phyloP scores from a whole-genome alignment of 805 yeast species.

The Wickerhamia fluorescens region DNA sequence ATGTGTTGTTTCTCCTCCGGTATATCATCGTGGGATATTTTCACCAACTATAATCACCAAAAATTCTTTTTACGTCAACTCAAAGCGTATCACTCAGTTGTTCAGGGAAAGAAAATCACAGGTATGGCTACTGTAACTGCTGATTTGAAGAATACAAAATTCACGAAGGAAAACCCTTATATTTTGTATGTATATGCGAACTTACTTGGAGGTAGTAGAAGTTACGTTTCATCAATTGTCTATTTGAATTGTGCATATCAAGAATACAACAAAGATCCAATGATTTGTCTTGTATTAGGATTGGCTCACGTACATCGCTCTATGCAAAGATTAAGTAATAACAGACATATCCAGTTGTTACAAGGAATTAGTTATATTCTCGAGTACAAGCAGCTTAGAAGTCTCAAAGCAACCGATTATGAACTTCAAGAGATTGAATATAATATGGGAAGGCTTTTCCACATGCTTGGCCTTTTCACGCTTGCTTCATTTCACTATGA shows the following conservation, averaged over 20 bases:
- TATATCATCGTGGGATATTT: constrained; percentile 46
- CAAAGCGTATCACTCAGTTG: constrained; percentile 77
- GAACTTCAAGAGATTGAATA: constrained; percentile 74
- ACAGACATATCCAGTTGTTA: constrained; percentile 78
- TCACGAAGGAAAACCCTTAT: constrained; percentile 51
- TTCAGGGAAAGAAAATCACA: constrained; percentile 43
- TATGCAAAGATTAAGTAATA: constrained; percentile 80
- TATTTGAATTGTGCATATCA: constrained; percentile 68
- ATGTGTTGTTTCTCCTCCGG: constrained; percentile 63
- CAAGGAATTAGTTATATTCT: constrained; percentile 77
- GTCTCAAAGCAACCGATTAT: constrained; percentile 28
- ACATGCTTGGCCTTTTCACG: constrained; percentile 68
- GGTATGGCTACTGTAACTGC: constrained; percentile 77
- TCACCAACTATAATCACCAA: constrained; percentile 78
- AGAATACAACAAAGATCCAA: constrained; percentile 66
- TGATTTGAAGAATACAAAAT: constrained; percentile 32
- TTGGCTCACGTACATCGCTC: constrained; percentile 82
- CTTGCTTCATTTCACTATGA: constrained; percentile 72
- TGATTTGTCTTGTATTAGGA: constrained; percentile 68
- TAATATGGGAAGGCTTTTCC: constrained; percentile 81
- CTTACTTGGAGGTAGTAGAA: constrained; percentile 70
- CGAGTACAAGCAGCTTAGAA: constrained; percentile 59
- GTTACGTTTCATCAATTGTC: constrained; percentile 75
- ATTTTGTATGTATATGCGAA: constrained; percentile 75
- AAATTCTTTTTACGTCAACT: constrained; percentile 84